phyloP scores from a whole-genome alignment of 768 basidiomycete species.

The Tylopilus vinaceipallidus region DNA sequence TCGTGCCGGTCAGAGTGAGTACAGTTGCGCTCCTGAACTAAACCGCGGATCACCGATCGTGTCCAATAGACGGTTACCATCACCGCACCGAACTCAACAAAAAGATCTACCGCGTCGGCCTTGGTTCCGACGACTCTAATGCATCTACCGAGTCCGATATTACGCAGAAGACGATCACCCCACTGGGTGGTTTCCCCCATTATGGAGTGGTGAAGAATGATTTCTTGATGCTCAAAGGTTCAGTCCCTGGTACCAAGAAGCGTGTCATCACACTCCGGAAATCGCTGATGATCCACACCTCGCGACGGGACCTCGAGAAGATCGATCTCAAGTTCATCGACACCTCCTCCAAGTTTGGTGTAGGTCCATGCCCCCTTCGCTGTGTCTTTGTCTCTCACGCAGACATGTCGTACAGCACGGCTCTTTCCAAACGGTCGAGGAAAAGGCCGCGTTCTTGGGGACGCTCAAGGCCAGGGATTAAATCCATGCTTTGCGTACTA shows the following conservation, averaged over 20 bases:
- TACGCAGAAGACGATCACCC: constrained; percentile 91
- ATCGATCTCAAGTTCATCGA: constrained; percentile 98
- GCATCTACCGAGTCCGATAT: constrained; percentile 95
- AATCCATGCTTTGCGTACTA: constrained; percentile 42
- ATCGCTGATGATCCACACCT: constrained; percentile 94
- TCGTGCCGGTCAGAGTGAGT: constrained; percentile 98
- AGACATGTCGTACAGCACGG: constrained; percentile 61
- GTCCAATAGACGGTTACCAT: constrained; percentile 81
- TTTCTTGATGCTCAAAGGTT: constrained; percentile 96
- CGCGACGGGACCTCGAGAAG: constrained; percentile 95
- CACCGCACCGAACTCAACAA: constrained; percentile 98
- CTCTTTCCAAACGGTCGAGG: constrained; percentile 94
- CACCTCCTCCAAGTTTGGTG: constrained; percentile 95
- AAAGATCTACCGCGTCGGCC: constrained; percentile 95
- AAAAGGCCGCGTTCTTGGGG: constrained; percentile 94
- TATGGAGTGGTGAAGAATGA: constrained; percentile 99
- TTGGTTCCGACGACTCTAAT: constrained; percentile 71
- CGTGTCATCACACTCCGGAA: constrained; percentile 97
- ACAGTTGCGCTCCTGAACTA: constrained; percentile 2
- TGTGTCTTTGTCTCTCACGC: not conserved
- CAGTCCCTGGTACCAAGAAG: constrained; percentile 94
- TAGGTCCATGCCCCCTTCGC: constrained; percentile 40
- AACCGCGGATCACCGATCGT: constrained; percentile 2
- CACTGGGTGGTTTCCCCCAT: constrained; percentile 98
- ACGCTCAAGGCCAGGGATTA: constrained; percentile 82